phyloP scores from a whole-genome alignment of 192 early-diverging fungal species.

The Chytriomyces confervae region DNA sequence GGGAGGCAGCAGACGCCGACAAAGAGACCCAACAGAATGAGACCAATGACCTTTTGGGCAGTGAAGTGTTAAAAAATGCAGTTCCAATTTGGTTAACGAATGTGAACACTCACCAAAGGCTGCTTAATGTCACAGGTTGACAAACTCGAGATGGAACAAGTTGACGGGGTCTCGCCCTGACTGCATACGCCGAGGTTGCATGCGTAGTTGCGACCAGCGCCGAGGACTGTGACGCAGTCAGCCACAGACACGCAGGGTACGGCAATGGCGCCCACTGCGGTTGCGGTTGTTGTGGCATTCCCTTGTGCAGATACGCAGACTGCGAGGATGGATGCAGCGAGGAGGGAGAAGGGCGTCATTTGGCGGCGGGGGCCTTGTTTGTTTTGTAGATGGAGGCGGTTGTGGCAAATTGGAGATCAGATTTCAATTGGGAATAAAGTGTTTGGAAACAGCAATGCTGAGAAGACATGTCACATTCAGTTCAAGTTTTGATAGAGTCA shows the following conservation, averaged over 20 bases:
- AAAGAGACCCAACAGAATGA: neutral
- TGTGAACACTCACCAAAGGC: conserved; percentile 22
- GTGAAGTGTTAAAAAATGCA: too few relatives aligned
- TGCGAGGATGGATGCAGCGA: neutral
- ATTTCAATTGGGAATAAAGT: too few relatives aligned
- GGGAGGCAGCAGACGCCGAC: conserved; percentile 26
- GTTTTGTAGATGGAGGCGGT: too few relatives aligned
- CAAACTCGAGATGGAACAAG: conserved; percentile 6
- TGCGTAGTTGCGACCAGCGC: neutral
- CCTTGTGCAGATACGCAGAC: neutral
- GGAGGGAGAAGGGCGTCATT: neutral
- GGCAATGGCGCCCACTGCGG: neutral
- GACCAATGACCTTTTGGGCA: too few relatives aligned
- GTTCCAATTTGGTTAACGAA: too few relatives aligned
- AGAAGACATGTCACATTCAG: too few relatives aligned
- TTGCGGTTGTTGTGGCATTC: neutral
- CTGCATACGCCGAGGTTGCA: conserved; percentile 21
- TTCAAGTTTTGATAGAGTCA: too few relatives aligned
- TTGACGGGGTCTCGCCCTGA: neutral
- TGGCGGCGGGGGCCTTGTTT: too few relatives aligned
- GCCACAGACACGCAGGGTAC: conserved; percentile 21
- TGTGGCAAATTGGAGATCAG: neutral
- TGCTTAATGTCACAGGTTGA: conserved; percentile 24
- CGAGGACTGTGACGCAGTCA: conserved; percentile 25
- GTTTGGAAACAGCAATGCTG: too few relatives aligned